A percentile compares a stretch with the other conserved stretches of the same genome.
Conservation (phyloP, 352 stramenopile species). For the Phytophthora rubi region DNA sequence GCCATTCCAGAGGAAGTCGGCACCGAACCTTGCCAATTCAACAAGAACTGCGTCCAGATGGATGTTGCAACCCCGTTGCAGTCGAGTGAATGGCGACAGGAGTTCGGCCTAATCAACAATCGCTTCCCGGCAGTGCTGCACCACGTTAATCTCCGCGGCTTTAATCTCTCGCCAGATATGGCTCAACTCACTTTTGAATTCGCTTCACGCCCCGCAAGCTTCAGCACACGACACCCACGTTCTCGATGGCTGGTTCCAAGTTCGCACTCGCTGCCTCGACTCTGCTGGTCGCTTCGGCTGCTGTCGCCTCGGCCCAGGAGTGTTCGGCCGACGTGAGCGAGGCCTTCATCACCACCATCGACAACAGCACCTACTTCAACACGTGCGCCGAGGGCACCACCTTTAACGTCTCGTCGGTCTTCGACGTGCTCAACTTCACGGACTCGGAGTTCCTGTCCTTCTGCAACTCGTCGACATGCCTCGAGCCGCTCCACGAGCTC, state of each 20-base stretch:
- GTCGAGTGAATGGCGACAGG: background rate
- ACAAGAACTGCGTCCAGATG: background rate
- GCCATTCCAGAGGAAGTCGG: too few species aligned
- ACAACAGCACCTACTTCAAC: constrained; percentile 61
- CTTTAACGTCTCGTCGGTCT: constrained; percentile 55
- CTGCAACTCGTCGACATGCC: constrained; percentile 61
- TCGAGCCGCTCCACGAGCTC: constrained; percentile 62
- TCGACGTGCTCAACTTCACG: constrained; percentile 58
- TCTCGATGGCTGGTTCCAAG: constrained; percentile 24
- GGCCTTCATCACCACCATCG: constrained; percentile 43
- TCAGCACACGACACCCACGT: background rate
- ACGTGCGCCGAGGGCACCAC: constrained; percentile 55
- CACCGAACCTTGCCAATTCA: background rate
- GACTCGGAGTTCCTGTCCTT: constrained; percentile 53
- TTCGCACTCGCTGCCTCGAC: constrained; percentile 25
- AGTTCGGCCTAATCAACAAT: background rate
- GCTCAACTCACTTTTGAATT: background rate
- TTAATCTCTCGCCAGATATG: background rate
- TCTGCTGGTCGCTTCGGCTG: constrained; percentile 32
- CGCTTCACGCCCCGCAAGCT: background rate
- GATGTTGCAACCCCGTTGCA: background rate
- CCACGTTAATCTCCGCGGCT: background rate
- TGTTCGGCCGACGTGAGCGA: constrained; percentile 48
- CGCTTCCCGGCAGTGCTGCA: background rate
- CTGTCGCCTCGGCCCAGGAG: constrained; percentile 27